Base-by-base conservation (phyloP, 495 filamentous ascomycete genomes). In the Alectoria sarmentosa region DNA sequence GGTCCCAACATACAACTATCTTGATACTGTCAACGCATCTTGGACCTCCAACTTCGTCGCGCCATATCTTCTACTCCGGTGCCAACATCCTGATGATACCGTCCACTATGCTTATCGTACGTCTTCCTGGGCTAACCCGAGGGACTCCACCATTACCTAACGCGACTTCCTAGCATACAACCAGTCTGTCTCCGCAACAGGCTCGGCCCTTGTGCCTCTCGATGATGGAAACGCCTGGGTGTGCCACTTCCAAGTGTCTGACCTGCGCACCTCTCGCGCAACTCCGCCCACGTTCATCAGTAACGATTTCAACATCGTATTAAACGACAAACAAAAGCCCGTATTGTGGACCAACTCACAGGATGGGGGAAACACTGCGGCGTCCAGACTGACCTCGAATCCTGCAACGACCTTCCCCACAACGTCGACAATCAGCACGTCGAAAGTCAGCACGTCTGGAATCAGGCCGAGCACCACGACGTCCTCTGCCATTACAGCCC, bases 211-310 rank as follows among this genome's bases (percentile, higher is more conserved):
- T 30, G 52, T 55, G 17, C 52, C 52, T 8, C 52, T 55, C 17
- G 52, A 55, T 23, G 52, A 55, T 13, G 52, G 52, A n/a, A 32
- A 55, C n/a, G 52, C 52, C 17, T 55, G 52, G 52, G 2, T 23
- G 30, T 55, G 52, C 52, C 52, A 55, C 52, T 55, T 55, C 52
- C 7, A 32, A 34, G 52, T 55, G 52, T 55, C 52, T 30, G 52
- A 55, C 52, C 30, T 55, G 1, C 8, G 30, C 52, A 8, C 13
- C 52, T 34, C 30, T 13, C 21, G 52, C 52, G 30, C 30, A 21
- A 36, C 13, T 34, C 28, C 52, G 21, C 52, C 52, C 30, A 55
- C 52, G 28, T 55, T 55, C 52, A 34, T 34, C 52, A 55, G 52
- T 19, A 55, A 34, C 17, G 52, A 55, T 34, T 55, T 55, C 52